Base-by-base conservation (phyloP, 768 basidiomycete genomes). In the Hygrophorus russula region DNA sequence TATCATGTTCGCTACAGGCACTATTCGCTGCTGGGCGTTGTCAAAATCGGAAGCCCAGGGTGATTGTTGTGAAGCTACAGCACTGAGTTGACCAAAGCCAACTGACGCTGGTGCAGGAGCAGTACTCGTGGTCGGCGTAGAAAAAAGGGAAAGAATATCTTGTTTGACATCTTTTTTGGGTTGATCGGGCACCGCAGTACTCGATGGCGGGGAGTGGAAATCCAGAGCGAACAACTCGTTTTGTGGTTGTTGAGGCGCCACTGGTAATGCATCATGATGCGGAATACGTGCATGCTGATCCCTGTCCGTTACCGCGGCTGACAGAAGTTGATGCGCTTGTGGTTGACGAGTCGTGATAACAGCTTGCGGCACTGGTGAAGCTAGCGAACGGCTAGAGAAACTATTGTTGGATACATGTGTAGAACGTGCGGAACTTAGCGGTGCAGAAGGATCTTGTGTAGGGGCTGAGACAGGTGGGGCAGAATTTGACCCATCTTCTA, bases 221-320 rank as follows among this genome's bases (percentile, higher is more conserved):
- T 93, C 89, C 43, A 93, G 78, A 19, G 81, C 76, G 58, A 93
- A 92, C 6, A 94, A 65, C 52, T 86, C 84, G 48, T 82, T 72
- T 45, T 68, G 61, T 10, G 71, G 59, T 9, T 67, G 32, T 19
- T 62, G 59, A 34, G 59, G 52, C 31, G 53, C 49, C 39, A 59
- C 58, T n/a, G 56, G 61, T 12, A 64, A 55, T 4, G 60, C 52
- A 15, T 60, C 48, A 15, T 55, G 49, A 51, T 52, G 27, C 32
- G 47, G 51, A 14, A 46, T 46, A 14, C 48, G 53, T 39, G 46
- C 33, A 52, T 37, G 48, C 24, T 46, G 47, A 20, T 28, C 39
- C 17, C 41, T 43, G 39, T 41, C 45, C 48, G 35, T 55, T 59
- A 28, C 55, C 41, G 49, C 59, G 65, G 39, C 60, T 62, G 6